These are phyloP conservation scores for Aspergillus sojae DNA, from an alignment of 2,329 filamentous ascomycete genomes.

Conservation along the genomic window DNA sequence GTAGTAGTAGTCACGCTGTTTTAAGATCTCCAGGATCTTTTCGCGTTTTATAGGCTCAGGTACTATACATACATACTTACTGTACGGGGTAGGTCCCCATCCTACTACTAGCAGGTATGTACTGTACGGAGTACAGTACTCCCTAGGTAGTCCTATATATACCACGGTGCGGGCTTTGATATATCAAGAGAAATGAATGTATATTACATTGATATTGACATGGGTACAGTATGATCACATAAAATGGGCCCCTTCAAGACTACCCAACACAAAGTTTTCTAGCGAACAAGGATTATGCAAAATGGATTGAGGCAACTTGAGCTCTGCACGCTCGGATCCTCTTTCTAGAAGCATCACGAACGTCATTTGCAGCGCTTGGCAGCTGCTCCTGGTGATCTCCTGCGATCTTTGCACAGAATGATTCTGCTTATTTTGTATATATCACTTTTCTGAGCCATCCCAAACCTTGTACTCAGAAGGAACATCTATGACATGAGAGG, in stretches of 20 bases:
- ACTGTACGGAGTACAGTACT: not conserved
- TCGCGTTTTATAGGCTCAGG: not conserved
- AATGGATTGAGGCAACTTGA: not conserved
- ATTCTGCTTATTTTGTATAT: not conserved
- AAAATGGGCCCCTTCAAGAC: not conserved
- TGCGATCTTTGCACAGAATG: too few relatives aligned
- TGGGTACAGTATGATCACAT: not conserved
- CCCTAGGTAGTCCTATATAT: not conserved
- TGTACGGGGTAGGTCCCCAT: not conserved
- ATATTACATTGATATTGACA: not conserved
- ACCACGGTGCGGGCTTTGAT: not conserved
- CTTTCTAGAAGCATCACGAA: conserved; percentile 23
- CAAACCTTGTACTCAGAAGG: not conserved
- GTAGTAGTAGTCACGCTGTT: not conserved
- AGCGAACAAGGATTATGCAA: conserved; percentile 3
- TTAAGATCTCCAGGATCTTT: not conserved
- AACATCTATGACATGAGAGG: not conserved
- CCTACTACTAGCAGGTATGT: not conserved
- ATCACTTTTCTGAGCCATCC: not conserved
- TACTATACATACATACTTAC: not conserved
- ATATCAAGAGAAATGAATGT: not conserved
- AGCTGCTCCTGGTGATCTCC: not conserved
- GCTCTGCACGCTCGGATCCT: conserved; percentile 1
- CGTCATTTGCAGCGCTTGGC: not conserved
- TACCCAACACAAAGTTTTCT: not conserved